phyloP scores from a whole-genome alignment of 768 basidiomycete species.

The Rossbeevera mucosa region DNA sequence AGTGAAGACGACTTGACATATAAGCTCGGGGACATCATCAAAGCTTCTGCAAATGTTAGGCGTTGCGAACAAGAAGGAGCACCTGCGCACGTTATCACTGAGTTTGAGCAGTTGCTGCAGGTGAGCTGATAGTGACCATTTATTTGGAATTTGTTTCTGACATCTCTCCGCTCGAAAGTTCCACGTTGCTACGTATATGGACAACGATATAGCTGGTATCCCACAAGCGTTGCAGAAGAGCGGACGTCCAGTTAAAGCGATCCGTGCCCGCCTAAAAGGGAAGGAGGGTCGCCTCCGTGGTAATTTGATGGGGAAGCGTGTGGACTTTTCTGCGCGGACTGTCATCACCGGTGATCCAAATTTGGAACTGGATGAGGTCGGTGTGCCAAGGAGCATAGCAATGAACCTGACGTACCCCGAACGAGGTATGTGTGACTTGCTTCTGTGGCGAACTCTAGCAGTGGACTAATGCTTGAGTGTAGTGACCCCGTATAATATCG shows the following conservation, averaged over 20 bases:
- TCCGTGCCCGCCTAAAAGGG: constrained; percentile 95
- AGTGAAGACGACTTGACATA: constrained; percentile 99
- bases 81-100: constrained; percentile 90
- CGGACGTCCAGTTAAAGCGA: constrained; percentile 95
- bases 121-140: constrained; percentile 39
- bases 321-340: constrained; percentile 97
- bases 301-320: constrained; percentile 99
- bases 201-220: constrained; percentile 97
- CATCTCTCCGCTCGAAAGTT: constrained; percentile 48
- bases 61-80: constrained; percentile 95
- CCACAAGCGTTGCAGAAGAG: constrained; percentile 97
- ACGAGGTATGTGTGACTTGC: constrained; percentile 55
- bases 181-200: constrained; percentile 99
- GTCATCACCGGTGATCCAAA: constrained; percentile 99
- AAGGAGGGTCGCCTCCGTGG: constrained; percentile 98
- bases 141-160: neutral
- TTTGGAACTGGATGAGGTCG: constrained; percentile 92
- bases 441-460: neutral
- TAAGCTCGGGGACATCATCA: constrained; percentile 95
- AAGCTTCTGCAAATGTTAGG: constrained; percentile 87
- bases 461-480: constrained; percentile 9
- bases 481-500: constrained; percentile 98
- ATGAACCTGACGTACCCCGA: constrained; percentile 99
- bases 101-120: constrained; percentile 95
- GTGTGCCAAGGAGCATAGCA: constrained; percentile 90